Evolutionary conservation across 257 asterid genomes (phyloP), one percentile per base, ranked within the genome.

Genomic region (Thymus quinquecostatus): DNA sequence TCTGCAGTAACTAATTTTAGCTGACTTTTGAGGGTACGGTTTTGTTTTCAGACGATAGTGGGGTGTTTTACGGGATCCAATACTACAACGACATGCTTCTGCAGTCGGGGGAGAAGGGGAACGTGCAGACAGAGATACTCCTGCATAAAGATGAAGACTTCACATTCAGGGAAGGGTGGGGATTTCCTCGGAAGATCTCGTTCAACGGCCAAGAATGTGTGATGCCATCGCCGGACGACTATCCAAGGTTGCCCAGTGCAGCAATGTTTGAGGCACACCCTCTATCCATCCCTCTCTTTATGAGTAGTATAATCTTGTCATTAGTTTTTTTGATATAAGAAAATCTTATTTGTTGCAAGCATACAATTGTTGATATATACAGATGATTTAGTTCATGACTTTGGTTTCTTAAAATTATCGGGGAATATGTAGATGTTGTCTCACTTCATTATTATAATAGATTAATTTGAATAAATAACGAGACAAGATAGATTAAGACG

Each of bases 141-240:
- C 56, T 91, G 70, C 73, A 71, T 36, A 88, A 88, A 81, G 91
- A 82, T 40, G 55, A 66, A 1, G 88, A 76, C 10, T 91, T 89
- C 72, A 85, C 86, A 3, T 91, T 89, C 63, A 80, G 70, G 33
- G 84, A 80, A 64, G 97, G 97, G 43, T 91, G 97, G 97, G 89
- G 79, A 38, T 91, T 91, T 80, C 97, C 97, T 0, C 76, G 89
- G 68, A 88, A 81, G 84, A 74, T 91, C 10, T 81, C 83, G 2
- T 91, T 91, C 76, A 88, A 88, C 66, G 97, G 97, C 2, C 81
- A 84, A 1, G 88, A 87, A 7, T 89, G 97, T 71, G 97, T 89
- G 14, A 77, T 91, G 80, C 96, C 97, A 8, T 58, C 74, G 54
- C 88, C 92, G 2, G 90, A 86, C 77, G 82, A 84, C 2, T 88